Evolutionary conservation across 2,329 filamentous ascomycete genomes (phyloP), one percentile per base, ranked within the genome.

Genomic region (Sporothrix variecibatus): DNA sequence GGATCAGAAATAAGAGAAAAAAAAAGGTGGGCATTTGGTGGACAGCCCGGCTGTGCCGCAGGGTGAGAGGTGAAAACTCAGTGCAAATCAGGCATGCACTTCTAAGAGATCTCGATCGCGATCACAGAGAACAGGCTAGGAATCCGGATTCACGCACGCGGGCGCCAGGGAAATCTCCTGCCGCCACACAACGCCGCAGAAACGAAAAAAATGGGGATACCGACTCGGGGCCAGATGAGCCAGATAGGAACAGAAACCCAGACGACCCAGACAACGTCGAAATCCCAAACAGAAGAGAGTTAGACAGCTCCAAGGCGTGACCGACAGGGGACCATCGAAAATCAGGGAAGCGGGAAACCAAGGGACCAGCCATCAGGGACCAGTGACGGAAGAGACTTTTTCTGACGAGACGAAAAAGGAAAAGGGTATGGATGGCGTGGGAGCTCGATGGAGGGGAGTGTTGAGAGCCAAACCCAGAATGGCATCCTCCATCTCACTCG

Each of bases 341-440:
- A 68, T 51, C 65, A 68, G 65, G 43, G 46, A 68, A 68, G 8
- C 43, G 26, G 64, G 28, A 68, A 43, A 31, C 38, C 15, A 51
- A 43, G 64, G 26, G 43, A 51, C 43, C 43, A 49, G 4, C 64
- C 46, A n/a, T 9, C 65, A 68, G 65, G 65, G 65, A 51, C 65
- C 65, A 67, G 62, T 68, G 65, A 51, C 65, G 26, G 28, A 51
- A 68, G 65, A 71, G 51, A 56, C 67, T 56, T 53, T 49, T 49
- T 49, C 43, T n/a, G 60, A 46, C 62, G 62, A 46, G 62, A 65
- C 34, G n/a, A 43, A 43, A 67, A 23, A n/a, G 34, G n/a, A 43
- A 43, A 67, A 23, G 38, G 34, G 62, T 11, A 38, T 15, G n/a
- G n/a, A 38, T n/a, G 62, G 20, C 15, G 31, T 11, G 17, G 20